These are phyloP conservation scores for Mycosphaerella sp. DNA, from an alignment of 2,329 filamentous ascomycete species.

Conservation along the genomic window DNA sequence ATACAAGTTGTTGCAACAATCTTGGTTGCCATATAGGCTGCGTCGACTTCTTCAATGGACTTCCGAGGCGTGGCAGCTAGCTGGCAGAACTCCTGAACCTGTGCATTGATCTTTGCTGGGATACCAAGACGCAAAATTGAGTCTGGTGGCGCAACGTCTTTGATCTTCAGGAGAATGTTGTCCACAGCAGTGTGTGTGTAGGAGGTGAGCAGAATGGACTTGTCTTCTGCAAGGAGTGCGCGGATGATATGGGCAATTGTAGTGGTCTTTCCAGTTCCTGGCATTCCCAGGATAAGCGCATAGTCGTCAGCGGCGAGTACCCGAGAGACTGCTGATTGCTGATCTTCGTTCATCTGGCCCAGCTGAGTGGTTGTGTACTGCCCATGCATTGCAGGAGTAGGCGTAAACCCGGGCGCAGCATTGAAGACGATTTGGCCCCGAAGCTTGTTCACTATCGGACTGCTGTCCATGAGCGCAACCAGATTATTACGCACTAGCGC, in stretches of 20 bases:
- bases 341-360: conserved; percentile 70
- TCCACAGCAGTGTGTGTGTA: conserved; percentile 98
- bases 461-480: conserved; percentile 70
- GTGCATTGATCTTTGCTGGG: conserved; percentile 75
- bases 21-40: conserved; percentile 75
- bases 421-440: conserved; percentile 76
- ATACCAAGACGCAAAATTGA: conserved; percentile 80
- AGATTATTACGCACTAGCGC: conserved; percentile 90
- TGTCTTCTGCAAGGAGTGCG: conserved; percentile 77
- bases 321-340: conserved; percentile 79
- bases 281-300: conserved; percentile 96
- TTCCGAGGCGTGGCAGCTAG: conserved; percentile 67
- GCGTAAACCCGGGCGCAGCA: conserved; percentile 62
- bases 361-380: conserved; percentile 25
- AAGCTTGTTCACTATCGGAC: conserved; percentile 46
- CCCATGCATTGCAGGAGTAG: conserved; percentile 11
- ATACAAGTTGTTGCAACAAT: conserved; percentile 94
- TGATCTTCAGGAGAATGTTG: conserved; percentile 92
- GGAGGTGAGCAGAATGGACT: conserved; percentile 86
- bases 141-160: conserved; percentile 49
- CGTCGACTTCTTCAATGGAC: conserved; percentile 75
- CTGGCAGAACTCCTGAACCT: conserved; percentile 78
- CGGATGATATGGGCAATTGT: conserved; percentile 97
- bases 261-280: conserved; percentile 95
- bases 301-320: conserved; percentile 96